These are phyloP conservation scores for Trichothecium roseum DNA, from an alignment of 2,329 filamentous ascomycete species.

Conservation along the genomic window DNA sequence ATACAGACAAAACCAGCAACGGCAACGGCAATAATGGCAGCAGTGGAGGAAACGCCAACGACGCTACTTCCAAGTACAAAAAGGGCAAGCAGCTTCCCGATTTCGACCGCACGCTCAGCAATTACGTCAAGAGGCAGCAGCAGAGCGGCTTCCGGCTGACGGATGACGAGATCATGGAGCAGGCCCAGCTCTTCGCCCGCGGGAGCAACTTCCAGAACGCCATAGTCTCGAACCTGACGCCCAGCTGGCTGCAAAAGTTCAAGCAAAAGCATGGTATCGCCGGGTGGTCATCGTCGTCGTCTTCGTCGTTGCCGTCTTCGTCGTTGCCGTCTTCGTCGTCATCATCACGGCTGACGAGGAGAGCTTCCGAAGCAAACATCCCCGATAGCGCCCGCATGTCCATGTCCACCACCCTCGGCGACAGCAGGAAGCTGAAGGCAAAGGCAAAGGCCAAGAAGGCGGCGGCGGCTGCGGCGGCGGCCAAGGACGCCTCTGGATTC, in stretches of 20 bases:
- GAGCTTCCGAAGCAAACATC: slow-evolving; percentile 60
- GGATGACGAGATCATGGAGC: slow-evolving; percentile 75
- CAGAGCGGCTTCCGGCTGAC: slow-evolving; percentile 63
- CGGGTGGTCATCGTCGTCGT: too few relatives aligned
- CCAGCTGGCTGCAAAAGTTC: slow-evolving; percentile 87
- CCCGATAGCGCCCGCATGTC: slow-evolving; percentile 53
- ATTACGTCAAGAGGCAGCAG: slow-evolving; percentile 77
- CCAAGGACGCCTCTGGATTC: slow-evolving; percentile 7
- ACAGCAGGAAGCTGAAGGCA: slow-evolving; percentile 17
- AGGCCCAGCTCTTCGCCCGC: slow-evolving; percentile 71
- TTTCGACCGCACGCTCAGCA: slow-evolving; percentile 81
- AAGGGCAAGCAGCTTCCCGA: slow-evolving; percentile 75
- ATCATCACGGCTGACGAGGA: slow-evolving; percentile 32
- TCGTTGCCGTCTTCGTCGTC: too few relatives aligned
- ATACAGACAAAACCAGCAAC: slow-evolving; percentile 29
- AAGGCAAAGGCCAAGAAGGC: slow-evolving; percentile 2
- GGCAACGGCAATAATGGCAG: slow-evolving; percentile 20
- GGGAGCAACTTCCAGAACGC: slow-evolving; percentile 52
- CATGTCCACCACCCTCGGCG: slow-evolving; percentile 31
- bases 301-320: too few relatives aligned
- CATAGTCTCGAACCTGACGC: slow-evolving; percentile 59
- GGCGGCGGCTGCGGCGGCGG: slow-evolving; percentile 1
- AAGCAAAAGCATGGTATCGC: slow-evolving; percentile 71
- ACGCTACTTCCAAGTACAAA: slow-evolving; percentile 59
- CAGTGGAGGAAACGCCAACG: background rate